Evolutionary conservation across 257 asterid species (phyloP), one percentile per base, ranked within the genome.

Genomic region (Penstemon newberryi): DNA sequence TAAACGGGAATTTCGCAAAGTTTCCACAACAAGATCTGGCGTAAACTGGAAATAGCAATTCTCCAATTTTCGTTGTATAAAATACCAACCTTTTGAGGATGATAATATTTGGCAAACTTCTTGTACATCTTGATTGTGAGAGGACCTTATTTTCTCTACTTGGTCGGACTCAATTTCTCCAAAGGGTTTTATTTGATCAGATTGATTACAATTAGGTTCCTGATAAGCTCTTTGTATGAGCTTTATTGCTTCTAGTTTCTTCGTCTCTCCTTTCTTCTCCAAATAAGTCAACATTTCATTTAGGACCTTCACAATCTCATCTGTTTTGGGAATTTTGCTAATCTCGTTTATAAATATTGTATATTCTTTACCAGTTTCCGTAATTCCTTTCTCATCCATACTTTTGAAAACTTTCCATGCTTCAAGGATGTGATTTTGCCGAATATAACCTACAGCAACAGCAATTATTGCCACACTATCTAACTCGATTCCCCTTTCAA

Each of bases 401-500:
- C 84, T 80, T 79, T 66, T 72, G 67, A 89, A 83, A 54, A 84
- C 80, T 55, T 79, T 25, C 82, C 84, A 84, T 7, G 88, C 92
- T 68, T 89, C 92, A 70, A 81, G 73, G 63, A 84, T 61, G 25
- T 73, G 46, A 74, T 89, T 87, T 77, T 87, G 88, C 46, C 71
- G 80, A 66, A 84, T 52, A 81, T 72, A 85, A 53, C 96, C 96
- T 1, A 77, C 80, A 60, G 87, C 83, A 56, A 84, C 82, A 38
- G 92, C 82, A 70, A 89, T 87, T 67, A 81, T 66, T 47, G 95
- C 96, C 60, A 84, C 85, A 67, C 79, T 36, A 65, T 87, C 96
- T 69, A 87, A 70, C 44, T 75, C 71, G 65, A 92, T 69, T 49
- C 96, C 87, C 63, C 9, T 68, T 18, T 75, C 85, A 50, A 83